Evolutionary conservation across 805 yeast species (phyloP).

Genomic region (Teunomyces gatunensis): DNA sequence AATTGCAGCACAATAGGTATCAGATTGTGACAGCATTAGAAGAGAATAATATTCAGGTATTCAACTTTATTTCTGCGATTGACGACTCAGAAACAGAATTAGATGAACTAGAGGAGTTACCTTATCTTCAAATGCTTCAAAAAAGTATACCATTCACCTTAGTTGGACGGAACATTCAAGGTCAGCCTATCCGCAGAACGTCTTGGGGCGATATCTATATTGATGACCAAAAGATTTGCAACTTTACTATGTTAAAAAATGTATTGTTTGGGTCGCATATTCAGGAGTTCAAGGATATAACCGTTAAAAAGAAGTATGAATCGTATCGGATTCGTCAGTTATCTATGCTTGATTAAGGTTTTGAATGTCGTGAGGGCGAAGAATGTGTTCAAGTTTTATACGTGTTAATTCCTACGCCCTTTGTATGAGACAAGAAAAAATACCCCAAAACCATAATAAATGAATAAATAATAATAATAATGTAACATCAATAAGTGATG

Average conservation of each 20-base stretch:
- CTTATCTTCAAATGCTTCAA: conserved; percentile 13
- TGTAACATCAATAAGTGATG: background rate
- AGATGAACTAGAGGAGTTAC: conserved; percentile 12
- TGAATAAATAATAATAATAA: background rate
- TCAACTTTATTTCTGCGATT: conserved; percentile 16
- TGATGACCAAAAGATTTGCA: conserved; percentile 16
- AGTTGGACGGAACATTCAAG: conserved; percentile 10
- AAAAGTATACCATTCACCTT: conserved; percentile 18
- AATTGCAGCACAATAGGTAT: conserved; percentile 52
- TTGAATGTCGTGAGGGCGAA: background rate
- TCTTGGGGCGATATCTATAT: conserved; percentile 20
- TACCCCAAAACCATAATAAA: background rate
- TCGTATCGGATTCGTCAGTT: conserved; percentile 7
- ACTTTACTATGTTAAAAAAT: conserved; percentile 17
- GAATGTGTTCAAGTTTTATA: background rate
- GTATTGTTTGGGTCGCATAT: conserved; percentile 23
- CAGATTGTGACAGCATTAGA: conserved; percentile 49
- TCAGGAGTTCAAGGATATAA: conserved; percentile 26
- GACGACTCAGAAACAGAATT: conserved; percentile 3
- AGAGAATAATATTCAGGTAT: conserved; percentile 49
- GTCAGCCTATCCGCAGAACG: conserved; percentile 10
- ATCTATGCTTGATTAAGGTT: background rate
- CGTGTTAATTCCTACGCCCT: background rate
- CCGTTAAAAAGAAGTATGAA: conserved; percentile 19
- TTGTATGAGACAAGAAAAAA: background rate